Evolutionary conservation across 805 yeast genomes (phyloP), one percentile per base, ranked within the genome.

Genomic region (Zygoascus biomembranicola): DNA sequence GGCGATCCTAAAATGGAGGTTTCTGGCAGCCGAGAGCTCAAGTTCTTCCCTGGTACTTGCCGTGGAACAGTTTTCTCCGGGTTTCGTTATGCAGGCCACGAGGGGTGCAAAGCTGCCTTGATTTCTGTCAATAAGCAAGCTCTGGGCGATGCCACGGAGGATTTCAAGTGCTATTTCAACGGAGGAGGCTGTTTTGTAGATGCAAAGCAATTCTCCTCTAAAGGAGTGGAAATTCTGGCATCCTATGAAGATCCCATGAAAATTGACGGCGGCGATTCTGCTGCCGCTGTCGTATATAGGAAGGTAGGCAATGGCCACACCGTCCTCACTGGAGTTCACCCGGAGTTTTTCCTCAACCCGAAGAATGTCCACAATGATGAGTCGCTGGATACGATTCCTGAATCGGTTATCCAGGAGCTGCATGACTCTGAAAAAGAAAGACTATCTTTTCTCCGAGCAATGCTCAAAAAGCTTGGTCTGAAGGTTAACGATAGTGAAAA

Each of bases 111-210:
- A 46, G 86, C 89, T 0, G 80, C 78, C 0, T 64, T 57, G 6
- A 58, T 87, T 48, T 57, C 62, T 0, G 73, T 79, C 5, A 72
- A 74, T 54, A 20, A 18, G 9, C 44, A 28, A 9, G 46, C 47
- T 32, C 52, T 58, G 1, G 53, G 56, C 11, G 56, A 50, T 19
- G 18, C 42, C 18, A 19, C 41, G 32, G 20, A 32, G 2, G 51
- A 61, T 31, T 57, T 66, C 43, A 51, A 54, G 8, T 56, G 60
- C 42, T 92, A 89, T 66, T 86, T 81, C 66, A 90, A 94, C 61
- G 99, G 99, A 5, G 99, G 99, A 32, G 85, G 87, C 1, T 76
- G 85, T 11, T 92, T 94, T 70, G 82, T 84, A 11, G 85, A 87
- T 65, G 90, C 96, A 0, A 78, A 79, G 2, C 72, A 73, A 49